These are phyloP conservation scores for Brassica napus DNA, from an alignment of 345 rosid species.

Conservation along the genomic window Da-Ae NC_063435.1:25492501-25493000, in stretches of 20 bases:
- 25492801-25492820: conserved; percentile 41
- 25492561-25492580: conserved; percentile 11
- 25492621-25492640: conserved; percentile 13
- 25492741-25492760: not conserved
- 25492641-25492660: conserved; percentile 21
- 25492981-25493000: too few relatives aligned
- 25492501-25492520: conserved; percentile 16
- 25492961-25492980: not conserved
- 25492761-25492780: conserved; percentile 14
- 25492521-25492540: conserved; percentile 35
- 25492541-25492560: conserved; percentile 4
- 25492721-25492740: conserved; percentile 21
- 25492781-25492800: conserved; percentile 37
- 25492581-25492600: conserved; percentile 28
- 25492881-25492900: not conserved
- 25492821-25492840: conserved; percentile 21
- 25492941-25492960: not conserved
- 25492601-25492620: conserved; percentile 19
- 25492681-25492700: conserved; percentile 15
- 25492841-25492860: conserved; percentile 23
- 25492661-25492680: conserved; percentile 23
- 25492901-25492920: not conserved
- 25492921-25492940: not conserved
- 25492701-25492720: conserved; percentile 29
- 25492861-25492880: conserved; percentile 6